These are phyloP conservation scores for Botrytis medusae DNA, from an alignment of 2,329 filamentous ascomycete species.

Conservation along the genomic window DNA sequence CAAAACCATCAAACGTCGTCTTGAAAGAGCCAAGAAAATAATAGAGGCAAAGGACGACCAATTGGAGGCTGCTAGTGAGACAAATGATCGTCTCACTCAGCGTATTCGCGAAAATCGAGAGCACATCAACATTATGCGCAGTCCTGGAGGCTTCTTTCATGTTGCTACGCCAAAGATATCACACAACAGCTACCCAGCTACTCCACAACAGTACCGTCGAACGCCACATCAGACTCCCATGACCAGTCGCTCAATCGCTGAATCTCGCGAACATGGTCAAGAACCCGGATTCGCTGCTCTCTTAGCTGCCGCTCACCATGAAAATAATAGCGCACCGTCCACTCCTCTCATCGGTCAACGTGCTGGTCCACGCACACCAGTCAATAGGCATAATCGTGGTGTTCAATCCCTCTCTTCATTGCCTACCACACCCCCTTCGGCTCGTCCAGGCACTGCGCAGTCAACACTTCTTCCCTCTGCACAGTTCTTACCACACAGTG, in stretches of 20 bases:
- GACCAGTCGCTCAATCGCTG: slow-evolving; percentile 40
- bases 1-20: slow-evolving; percentile 59
- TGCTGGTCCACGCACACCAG: slow-evolving; percentile 46
- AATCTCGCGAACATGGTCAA: slow-evolving; percentile 51
- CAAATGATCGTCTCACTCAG: slow-evolving; percentile 73
- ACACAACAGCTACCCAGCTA: slow-evolving; percentile 41
- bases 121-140: slow-evolving; percentile 76
- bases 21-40: slow-evolving; percentile 73
- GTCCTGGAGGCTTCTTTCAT: slow-evolving; percentile 68
- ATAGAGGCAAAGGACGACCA: slow-evolving; percentile 78
- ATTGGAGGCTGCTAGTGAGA: slow-evolving; percentile 67
- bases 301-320: slow-evolving; percentile 70
- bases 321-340: slow-evolving; percentile 71
- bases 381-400: slow-evolving; percentile 67
- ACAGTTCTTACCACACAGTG: slow-evolving; percentile 61
- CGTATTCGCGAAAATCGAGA: slow-evolving; percentile 88
- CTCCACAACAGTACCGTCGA: slow-evolving; percentile 45
- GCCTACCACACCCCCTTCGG: slow-evolving; percentile 69
- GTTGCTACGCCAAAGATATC: slow-evolving; percentile 57
- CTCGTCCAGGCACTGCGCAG: slow-evolving; percentile 47
- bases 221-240: slow-evolving; percentile 54
- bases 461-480: slow-evolving; percentile 60
- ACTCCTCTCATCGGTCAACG: slow-evolving; percentile 52
- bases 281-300: slow-evolving; percentile 71
- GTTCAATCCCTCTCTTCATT: slow-evolving; percentile 83